A percentile compares a stretch with the other conserved stretches of the same genome.
Conservation (phyloP, 768 basidiomycete genomes). For the Myochromella boudieri region DNA sequence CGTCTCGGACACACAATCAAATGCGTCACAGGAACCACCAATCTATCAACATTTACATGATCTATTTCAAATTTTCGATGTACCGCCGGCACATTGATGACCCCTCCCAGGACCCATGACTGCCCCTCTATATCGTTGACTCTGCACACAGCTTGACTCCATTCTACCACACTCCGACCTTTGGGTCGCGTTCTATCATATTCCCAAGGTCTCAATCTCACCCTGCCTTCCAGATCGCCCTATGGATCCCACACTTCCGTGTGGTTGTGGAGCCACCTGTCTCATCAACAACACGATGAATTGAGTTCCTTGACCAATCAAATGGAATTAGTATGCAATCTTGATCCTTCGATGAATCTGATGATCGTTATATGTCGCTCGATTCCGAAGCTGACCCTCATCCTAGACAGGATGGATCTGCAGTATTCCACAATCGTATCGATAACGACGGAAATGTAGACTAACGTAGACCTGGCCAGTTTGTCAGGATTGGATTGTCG, state of each 20-base stretch:
- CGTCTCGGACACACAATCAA: background rate
- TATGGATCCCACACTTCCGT: slow-evolving; percentile 27
- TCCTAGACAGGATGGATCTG: no score
- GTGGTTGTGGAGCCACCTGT: slow-evolving; percentile 35
- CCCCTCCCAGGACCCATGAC: slow-evolving; percentile 19
- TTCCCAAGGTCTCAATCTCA: no score
- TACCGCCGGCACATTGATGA: slow-evolving; percentile 33
- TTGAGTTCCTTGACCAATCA: slow-evolving; percentile 3
- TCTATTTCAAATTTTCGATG: slow-evolving; percentile 2
- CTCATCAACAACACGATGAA: slow-evolving; percentile 16
- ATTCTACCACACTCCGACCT: background rate
- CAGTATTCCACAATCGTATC: no score
- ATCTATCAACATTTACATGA: slow-evolving; percentile 5
- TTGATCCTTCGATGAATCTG: slow-evolving; percentile 1
- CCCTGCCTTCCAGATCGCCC: slow-evolving; percentile 6
- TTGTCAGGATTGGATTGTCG: no score
- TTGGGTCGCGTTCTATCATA: background rate
- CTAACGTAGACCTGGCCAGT: no score
- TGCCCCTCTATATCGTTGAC: background rate
- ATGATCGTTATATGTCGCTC: background rate
- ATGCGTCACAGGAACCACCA: slow-evolving; percentile 41
- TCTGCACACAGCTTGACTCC: background rate
- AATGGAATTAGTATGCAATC: background rate
- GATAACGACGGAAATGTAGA: no score
- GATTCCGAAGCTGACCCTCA: background rate